phyloP scores from a whole-genome alignment of 1,284 basidiomycete species.

The Cryptococcus deneoformans region DNA sequence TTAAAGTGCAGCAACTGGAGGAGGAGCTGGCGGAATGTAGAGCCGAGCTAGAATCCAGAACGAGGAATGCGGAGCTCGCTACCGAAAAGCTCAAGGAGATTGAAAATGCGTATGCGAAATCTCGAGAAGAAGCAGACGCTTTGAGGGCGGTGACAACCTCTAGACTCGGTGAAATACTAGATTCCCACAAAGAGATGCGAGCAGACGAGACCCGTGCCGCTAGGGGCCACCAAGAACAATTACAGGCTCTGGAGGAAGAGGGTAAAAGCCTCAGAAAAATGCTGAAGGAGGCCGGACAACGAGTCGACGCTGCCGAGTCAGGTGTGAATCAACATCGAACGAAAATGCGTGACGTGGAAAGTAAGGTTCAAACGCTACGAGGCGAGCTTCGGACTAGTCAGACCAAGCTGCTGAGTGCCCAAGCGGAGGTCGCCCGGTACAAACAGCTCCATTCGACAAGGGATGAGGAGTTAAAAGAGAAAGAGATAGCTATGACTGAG shows the following conservation, averaged over 20 bases:
- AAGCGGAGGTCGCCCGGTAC: conserved; percentile 69
- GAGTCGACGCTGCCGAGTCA: conserved; percentile 64
- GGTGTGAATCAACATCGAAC: conserved; percentile 69
- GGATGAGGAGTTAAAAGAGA: conserved; percentile 68
- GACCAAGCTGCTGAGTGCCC: conserved; percentile 67
- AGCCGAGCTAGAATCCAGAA: conserved; percentile 70
- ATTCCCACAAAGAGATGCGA: conserved; percentile 73
- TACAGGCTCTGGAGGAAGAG: conserved; percentile 76
- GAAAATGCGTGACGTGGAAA: conserved; percentile 64
- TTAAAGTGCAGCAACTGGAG: conserved; percentile 67
- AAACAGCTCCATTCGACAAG: conserved; percentile 66
- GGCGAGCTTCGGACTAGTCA: conserved; percentile 76
- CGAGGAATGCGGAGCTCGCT: conserved; percentile 68
- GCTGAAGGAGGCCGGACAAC: conserved; percentile 71
- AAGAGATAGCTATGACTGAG: conserved; percentile 66
- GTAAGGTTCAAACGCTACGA: conserved; percentile 66
- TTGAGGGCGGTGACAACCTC: conserved; percentile 79
- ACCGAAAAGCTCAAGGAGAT: conserved; percentile 65
- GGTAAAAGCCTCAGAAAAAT: conserved; percentile 67
- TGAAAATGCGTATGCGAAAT: conserved; percentile 82
- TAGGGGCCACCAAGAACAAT: conserved; percentile 73
- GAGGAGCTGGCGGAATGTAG: conserved; percentile 70
- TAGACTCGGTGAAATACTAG: conserved; percentile 76
- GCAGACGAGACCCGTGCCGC: conserved; percentile 71
- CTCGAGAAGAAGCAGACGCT: conserved; percentile 83